phyloP scores from a whole-genome alignment of 2,329 filamentous ascomycete species.

The Septoria petroselini region DNA sequence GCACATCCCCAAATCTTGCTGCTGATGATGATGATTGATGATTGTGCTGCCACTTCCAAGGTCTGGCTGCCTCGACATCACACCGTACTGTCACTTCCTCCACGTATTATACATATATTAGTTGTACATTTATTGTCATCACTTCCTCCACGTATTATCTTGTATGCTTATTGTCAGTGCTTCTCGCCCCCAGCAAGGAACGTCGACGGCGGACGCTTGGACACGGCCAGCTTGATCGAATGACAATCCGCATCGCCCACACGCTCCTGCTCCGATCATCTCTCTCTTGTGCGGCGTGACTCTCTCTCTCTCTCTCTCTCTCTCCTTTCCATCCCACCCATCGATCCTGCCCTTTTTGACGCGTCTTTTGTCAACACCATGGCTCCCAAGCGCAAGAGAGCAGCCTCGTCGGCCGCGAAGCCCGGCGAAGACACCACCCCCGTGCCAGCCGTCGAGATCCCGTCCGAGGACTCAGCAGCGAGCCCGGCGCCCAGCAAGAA shows the following conservation, averaged over 20 bases:
- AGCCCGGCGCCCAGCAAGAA: conserved; percentile 69
- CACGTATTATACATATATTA: too few relatives aligned
- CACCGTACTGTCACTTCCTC: too few relatives aligned
- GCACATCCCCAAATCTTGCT: neutral
- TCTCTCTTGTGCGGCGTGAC: neutral
- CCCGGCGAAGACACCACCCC: conserved; percentile 3
- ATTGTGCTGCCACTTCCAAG: neutral
- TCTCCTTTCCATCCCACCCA: neutral
- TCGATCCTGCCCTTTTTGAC: neutral
- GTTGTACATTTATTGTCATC: too few relatives aligned
- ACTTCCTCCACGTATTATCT: too few relatives aligned
- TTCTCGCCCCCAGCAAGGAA: too few relatives aligned
- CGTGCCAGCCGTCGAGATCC: neutral
- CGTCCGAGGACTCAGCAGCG: neutral
- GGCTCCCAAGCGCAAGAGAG: conserved; percentile 74
- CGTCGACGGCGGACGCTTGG: too few relatives aligned
- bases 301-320: too few relatives aligned
- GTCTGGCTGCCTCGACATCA: neutral
- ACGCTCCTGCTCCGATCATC: neutral
- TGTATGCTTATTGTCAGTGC: too few relatives aligned
- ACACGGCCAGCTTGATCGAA: too few relatives aligned
- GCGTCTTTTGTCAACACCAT: conserved; percentile 7
- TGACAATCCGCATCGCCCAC: too few relatives aligned
- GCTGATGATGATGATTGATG: neutral
- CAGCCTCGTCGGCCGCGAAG: conserved; percentile 50